Evolutionary conservation across 2,329 filamentous ascomycete genomes (phyloP).

Genomic region (Colletotrichum tamarilloi): DNA sequence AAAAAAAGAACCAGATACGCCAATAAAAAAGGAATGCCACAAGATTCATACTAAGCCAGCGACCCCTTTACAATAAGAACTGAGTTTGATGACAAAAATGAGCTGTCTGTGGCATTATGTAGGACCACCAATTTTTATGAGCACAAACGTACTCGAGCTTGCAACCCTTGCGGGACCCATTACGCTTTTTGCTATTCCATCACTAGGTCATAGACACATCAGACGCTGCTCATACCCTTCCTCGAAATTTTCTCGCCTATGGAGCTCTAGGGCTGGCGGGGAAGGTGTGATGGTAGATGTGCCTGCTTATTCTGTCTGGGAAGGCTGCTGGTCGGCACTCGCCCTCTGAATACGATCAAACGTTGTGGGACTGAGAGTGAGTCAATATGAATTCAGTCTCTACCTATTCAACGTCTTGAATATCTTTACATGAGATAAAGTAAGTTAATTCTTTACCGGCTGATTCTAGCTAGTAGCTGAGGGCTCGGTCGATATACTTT

Average conservation of each 20-base stretch:
- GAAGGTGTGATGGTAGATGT: not conserved
- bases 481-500: not conserved
- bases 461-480: not conserved
- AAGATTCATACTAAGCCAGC: too few species aligned
- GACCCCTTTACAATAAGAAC: too few species aligned
- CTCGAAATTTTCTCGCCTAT: not conserved
- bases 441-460: not conserved
- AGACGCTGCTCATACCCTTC: not conserved
- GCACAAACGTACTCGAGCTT: too few species aligned
- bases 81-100: too few species aligned
- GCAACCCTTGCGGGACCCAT: too few species aligned
- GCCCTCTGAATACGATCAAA: not conserved
- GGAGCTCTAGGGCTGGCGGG: not conserved
- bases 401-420: not conserved
- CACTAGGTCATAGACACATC: not conserved
- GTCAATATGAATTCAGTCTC: not conserved
- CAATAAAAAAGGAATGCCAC: rapidly evolving
- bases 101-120: too few species aligned
- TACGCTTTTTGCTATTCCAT: too few species aligned
- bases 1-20: too few species aligned
- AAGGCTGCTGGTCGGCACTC: not conserved
- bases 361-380: not conserved
- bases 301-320: not conserved
- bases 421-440: not conserved
- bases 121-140: too few species aligned